Conservation (phyloP, 768 basidiomycete species). For the Saitozyma sp. region DNA sequence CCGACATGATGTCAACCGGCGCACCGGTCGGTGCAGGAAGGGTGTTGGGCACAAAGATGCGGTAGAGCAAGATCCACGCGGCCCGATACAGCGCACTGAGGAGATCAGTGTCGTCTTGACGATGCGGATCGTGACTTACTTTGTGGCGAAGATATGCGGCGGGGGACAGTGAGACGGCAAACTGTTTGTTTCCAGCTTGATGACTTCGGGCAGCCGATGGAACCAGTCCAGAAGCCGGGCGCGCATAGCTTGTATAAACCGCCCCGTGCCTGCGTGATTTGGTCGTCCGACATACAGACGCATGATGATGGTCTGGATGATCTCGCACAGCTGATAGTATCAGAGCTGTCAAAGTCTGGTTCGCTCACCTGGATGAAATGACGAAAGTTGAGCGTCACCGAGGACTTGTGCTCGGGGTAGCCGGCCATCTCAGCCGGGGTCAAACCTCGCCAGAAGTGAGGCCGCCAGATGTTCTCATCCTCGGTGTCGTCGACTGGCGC, state of each 20-base stretch:
- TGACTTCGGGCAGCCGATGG: slow-evolving; percentile 12
- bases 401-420: slow-evolving; percentile 19
- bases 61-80: slow-evolving; percentile 27
- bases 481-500: slow-evolving; percentile 32
- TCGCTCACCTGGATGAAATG: slow-evolving; percentile 29
- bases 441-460: slow-evolving; percentile 15
- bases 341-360: too few species aligned
- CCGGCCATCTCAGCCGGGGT: slow-evolving; percentile 12
- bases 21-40: slow-evolving; percentile 9
- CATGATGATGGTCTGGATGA: slow-evolving; percentile 28
- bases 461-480: slow-evolving; percentile 24
- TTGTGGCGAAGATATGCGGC: slow-evolving; percentile 28
- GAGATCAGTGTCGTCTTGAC: slow-evolving; percentile 2
- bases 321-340: slow-evolving; percentile 30
- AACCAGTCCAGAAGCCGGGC: slow-evolving; percentile 14
- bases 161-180: slow-evolving; percentile 26
- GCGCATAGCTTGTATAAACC: slow-evolving; percentile 14
- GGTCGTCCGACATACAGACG: slow-evolving; percentile 24
- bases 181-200: slow-evolving; percentile 15
- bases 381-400: slow-evolving; percentile 16
- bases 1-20: slow-evolving; percentile 2
- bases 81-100: slow-evolving; percentile 26
- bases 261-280: neutral
- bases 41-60: slow-evolving; percentile 22
- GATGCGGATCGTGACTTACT: slow-evolving; percentile 15